These are phyloP conservation scores for Piper betle DNA, from an alignment of 164 flowering plant species.

Conservation along the genomic window DNA sequence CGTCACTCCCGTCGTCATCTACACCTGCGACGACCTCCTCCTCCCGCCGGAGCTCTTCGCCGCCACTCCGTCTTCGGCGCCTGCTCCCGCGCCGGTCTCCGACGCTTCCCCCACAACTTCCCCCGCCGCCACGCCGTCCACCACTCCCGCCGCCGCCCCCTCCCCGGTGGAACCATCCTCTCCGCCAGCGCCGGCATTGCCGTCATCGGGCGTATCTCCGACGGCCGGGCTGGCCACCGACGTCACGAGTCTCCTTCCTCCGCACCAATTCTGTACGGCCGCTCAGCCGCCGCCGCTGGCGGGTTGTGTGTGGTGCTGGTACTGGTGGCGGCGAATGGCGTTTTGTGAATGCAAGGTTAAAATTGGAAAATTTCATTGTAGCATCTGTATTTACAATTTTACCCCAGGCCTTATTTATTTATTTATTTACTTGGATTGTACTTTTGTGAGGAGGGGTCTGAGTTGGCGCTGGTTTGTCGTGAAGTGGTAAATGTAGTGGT, in stretches of 20 bases:
- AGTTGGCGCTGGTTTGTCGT: not conserved
- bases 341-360: too few species aligned
- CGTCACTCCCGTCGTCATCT: constrained; percentile 52
- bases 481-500: too few species aligned
- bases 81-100: constrained; percentile 33
- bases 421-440: not conserved
- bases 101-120: constrained; percentile 37
- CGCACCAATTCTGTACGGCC: not conserved
- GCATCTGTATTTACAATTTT: not conserved
- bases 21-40: constrained; percentile 57
- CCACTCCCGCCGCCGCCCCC: constrained; percentile 41
- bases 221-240: constrained; percentile 12
- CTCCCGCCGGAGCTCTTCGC: constrained; percentile 76
- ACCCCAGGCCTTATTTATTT: not conserved
- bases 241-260: not conserved
- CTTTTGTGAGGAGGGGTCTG: too few species aligned
- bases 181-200: constrained; percentile 8
- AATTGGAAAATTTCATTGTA: too few species aligned
- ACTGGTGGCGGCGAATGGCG: constrained; percentile 7
- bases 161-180: constrained; percentile 11
- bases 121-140: constrained; percentile 28
- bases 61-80: constrained; percentile 57
- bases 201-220: constrained; percentile 22
- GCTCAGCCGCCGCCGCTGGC: constrained; percentile 17
- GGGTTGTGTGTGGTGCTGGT: constrained; percentile 17